These are phyloP conservation scores for Amphirosellinia nigrospora DNA, from an alignment of 495 filamentous ascomycete species.

Conservation along the genomic window DNA sequence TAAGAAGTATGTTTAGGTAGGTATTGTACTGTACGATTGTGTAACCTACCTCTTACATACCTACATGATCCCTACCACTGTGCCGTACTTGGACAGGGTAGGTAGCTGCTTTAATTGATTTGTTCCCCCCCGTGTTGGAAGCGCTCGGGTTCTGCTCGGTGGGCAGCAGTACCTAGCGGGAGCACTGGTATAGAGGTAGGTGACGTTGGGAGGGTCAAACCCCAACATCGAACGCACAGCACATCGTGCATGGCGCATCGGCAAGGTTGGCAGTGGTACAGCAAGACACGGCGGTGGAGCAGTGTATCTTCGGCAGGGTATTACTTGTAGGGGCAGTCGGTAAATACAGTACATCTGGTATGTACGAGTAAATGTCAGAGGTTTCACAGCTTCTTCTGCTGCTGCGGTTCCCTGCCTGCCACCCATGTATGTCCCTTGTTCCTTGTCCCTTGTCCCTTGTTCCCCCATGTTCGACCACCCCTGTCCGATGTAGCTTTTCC, in stretches of 20 bases:
- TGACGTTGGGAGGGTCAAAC: no score
- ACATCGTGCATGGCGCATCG: not conserved
- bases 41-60: no score
- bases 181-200: not conserved
- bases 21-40: no score
- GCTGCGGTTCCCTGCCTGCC: conserved; percentile 22
- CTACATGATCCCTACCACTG: no score
- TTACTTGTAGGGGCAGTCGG: no score
- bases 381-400: conserved; percentile 21
- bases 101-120: not conserved
- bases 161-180: not conserved
- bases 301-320: no score
- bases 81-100: no score
- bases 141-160: conserved; percentile 19
- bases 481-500: not conserved
- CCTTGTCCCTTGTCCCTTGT: no score
- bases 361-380: not conserved
- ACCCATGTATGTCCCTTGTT: not conserved
- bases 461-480: not conserved
- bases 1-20: no score
- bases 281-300: not conserved
- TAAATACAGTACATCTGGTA: not conserved
- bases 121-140: conserved; percentile 2
- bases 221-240: not conserved
- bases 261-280: not conserved